Base-by-base conservation (phyloP, 2,329 filamentous ascomycete genomes). In the Hypoxylon sp. region DNA sequence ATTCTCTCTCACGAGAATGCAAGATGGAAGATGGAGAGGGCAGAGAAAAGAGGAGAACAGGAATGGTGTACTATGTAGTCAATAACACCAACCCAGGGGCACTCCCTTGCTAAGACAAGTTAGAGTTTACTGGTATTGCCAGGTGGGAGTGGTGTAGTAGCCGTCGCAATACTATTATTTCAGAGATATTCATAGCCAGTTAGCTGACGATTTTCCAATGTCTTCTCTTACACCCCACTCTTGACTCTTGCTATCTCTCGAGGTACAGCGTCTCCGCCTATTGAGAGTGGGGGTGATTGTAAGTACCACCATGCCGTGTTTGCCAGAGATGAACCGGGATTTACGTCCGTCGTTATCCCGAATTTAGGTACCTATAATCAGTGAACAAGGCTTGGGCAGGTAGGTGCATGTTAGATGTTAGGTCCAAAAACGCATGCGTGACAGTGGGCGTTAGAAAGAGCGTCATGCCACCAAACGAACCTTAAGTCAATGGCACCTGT, bases 281-380 rank as follows among this genome's bases (percentile, higher is more conserved):
- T 41, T 10, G 56, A 59, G 43, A 53, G 61, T 64, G 61, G 61
- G 51, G 51, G 59, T 15, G 37, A 47, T 51, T 13, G 24, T 26
- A 26, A 47, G 20, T 24, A 11, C 3, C 8, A 24, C 22, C 7
- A 47, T 49, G 17, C 43, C 10, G 56, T 32, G 53, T 48, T 53
- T 24, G 58, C 19, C 56, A 34, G 59, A 65, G 63, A 65, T 65
- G 62, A 65, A 59, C 55, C 51, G 46, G 47, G 26, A n/a, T 44
- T 39, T 47, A 6, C 37, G 22, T 47, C 1, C 24, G 15, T 46
- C 19, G 19, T 24, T 24, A 41, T 41, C 17, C 6, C 41, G 39
- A 46, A 46, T n/a, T n/a, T n/a, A n/a, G 8, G 24, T 28, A 47
- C 24, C 44, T 47, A 28, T 24, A 28, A 22, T 11, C 22, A 26